Conservation (phyloP, 176 grass and related monocot species). For the Chloris gayana region DNA sequence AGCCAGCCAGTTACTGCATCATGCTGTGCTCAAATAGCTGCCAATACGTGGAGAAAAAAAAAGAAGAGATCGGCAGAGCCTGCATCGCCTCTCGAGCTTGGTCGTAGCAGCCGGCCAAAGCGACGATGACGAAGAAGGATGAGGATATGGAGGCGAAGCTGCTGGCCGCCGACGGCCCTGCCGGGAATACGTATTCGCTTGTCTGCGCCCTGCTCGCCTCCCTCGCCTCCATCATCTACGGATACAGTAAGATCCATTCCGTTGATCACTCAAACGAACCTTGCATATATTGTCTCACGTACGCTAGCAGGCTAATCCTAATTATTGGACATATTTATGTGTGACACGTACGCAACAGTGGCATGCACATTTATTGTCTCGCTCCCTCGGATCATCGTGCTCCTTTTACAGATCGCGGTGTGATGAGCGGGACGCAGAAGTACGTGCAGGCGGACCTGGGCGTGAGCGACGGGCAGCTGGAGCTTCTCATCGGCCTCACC, state of each 20-base stretch:
- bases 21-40: too few species aligned
- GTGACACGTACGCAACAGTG: too few species aligned
- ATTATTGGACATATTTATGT: too few species aligned
- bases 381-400: too few species aligned
- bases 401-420: conserved; percentile 41
- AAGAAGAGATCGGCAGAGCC: too few species aligned
- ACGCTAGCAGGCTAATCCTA: too few species aligned
- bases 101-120: too few species aligned
- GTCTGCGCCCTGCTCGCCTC: conserved; percentile 48
- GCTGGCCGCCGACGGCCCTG: background rate
- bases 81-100: background rate
- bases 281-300: too few species aligned
- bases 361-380: too few species aligned
- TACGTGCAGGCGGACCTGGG: conserved; percentile 59
- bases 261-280: background rate
- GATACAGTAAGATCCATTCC: conserved; percentile 47
- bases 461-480: conserved; percentile 55
- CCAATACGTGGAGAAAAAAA: too few species aligned
- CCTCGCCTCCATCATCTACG: conserved; percentile 48
- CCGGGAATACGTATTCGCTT: conserved; percentile 22
- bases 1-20: too few species aligned
- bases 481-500: conserved; percentile 58
- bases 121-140: background rate
- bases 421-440: conserved; percentile 66
- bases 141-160: conserved; percentile 36